Evolutionary conservation across 805 yeast species (phyloP).

Genomic region (Yamadazyma insecticola): DNA sequence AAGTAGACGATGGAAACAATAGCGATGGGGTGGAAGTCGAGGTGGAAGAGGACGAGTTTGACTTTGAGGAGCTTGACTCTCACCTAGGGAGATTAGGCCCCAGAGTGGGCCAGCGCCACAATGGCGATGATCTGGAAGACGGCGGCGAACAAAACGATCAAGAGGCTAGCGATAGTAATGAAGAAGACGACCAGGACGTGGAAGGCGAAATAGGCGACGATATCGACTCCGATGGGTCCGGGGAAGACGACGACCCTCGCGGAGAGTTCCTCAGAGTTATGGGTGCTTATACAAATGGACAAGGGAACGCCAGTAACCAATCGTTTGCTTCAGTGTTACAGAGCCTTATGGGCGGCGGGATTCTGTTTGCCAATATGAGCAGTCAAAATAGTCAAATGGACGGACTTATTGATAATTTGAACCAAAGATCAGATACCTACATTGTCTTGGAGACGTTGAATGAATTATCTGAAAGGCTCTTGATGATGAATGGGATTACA

Average conservation of each 20-base stretch:
- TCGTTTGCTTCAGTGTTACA: constrained; percentile 30
- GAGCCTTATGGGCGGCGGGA: constrained; percentile 23
- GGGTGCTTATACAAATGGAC: constrained; percentile 13
- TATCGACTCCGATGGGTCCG: constrained; percentile 4
- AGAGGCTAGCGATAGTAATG: constrained; percentile 14
- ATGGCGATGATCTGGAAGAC: constrained; percentile 4
- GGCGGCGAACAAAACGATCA: constrained; percentile 3
- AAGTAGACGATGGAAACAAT: too few relatives aligned
- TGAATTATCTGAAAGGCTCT: constrained; percentile 57
- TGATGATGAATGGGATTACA: constrained; percentile 63
- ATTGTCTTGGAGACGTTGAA: constrained; percentile 59
- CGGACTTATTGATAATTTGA: constrained; percentile 32
- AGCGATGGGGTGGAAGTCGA: too few relatives aligned
- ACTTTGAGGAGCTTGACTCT: too few relatives aligned
- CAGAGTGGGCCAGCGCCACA: not conserved
- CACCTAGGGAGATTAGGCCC: too few relatives aligned
- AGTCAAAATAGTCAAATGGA: constrained; percentile 27
- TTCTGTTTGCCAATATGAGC: constrained; percentile 13
- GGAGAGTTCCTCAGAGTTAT: constrained; percentile 24
- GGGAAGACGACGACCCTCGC: constrained; percentile 13
- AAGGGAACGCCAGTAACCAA: constrained; percentile 4
- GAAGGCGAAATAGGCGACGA: constrained; percentile 9
- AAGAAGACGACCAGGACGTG: constrained; percentile 15
- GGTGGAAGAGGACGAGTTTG: too few relatives aligned
- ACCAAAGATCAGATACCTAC: constrained; percentile 52